Evolutionary conservation across 2,329 filamentous ascomycete species (phyloP).

Genomic region (Fusarium euwallaceae): DNA sequence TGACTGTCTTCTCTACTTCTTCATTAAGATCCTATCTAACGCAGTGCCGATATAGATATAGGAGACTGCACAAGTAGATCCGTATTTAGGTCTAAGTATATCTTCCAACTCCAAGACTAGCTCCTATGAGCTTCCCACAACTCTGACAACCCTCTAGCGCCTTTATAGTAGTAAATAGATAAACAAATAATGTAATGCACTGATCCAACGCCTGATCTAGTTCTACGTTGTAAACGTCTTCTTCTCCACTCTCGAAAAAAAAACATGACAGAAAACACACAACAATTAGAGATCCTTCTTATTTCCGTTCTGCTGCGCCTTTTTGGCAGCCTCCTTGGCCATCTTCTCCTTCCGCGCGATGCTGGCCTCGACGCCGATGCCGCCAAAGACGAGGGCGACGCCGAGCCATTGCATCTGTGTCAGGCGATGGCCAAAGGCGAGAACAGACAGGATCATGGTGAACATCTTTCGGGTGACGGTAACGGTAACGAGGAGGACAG

Average conservation of each 20-base stretch:
- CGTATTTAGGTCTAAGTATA: neutral
- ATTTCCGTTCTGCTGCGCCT: slow-evolving; percentile 47
- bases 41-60: neutral
- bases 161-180: neutral
- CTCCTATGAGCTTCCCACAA: neutral
- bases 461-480: slow-evolving; percentile 99
- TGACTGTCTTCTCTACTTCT: neutral
- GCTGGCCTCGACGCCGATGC: slow-evolving; percentile 89
- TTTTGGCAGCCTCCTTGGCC: slow-evolving; percentile 78
- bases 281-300: slow-evolving; percentile 51
- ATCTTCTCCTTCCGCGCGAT: slow-evolving; percentile 87
- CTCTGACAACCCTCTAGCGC: neutral
- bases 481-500: slow-evolving; percentile 91
- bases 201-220: neutral
- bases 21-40: neutral
- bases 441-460: slow-evolving; percentile 96
- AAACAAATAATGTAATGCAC: neutral
- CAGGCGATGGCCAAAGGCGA: slow-evolving; percentile 92
- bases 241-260: neutral
- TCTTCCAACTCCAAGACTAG: neutral
- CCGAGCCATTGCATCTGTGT: slow-evolving; percentile 94
- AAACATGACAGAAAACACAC: neutral
- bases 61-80: neutral
- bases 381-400: slow-evolving; percentile 92
- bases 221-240: slow-evolving; percentile 3